Evolutionary conservation across 164 flowering plant genomes (phyloP).

Genomic region (Vitis cinerea): DNA sequence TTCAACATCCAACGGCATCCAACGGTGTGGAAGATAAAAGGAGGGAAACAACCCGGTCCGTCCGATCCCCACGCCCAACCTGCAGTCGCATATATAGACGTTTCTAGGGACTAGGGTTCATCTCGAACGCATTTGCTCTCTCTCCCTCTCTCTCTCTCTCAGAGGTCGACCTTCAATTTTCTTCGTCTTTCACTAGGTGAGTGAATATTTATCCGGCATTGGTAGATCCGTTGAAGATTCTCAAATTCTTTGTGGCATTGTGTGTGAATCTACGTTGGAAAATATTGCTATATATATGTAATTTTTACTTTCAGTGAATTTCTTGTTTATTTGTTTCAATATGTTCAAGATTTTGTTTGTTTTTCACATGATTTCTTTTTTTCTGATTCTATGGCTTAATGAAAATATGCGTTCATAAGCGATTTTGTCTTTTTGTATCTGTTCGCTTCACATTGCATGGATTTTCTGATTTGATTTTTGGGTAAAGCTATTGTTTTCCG

Average conservation of each 20-base stretch:
- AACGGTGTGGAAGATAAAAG: constrained; percentile 7
- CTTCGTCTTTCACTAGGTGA: neutral
- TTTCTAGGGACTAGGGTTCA: constrained; percentile 3
- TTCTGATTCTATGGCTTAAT: neutral
- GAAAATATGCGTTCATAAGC: too few species aligned
- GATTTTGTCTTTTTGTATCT: too few species aligned
- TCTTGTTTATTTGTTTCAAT: neutral
- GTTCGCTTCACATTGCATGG: neutral
- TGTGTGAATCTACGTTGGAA: neutral
- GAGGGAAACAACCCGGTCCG: constrained; percentile 28
- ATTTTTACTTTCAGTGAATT: neutral
- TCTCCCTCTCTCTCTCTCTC: constrained; percentile 3
- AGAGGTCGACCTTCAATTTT: neutral
- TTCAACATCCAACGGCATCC: constrained; percentile 23
- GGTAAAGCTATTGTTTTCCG: too few species aligned
- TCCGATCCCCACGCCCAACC: constrained; percentile 10
- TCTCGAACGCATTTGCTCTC: neutral
- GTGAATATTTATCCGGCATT: neutral
- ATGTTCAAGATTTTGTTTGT: neutral
- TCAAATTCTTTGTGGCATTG: neutral
- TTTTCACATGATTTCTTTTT: too few species aligned
- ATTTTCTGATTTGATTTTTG: neutral
- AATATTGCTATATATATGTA: neutral
- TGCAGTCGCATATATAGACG: constrained; percentile 14
- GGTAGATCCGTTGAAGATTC: neutral